Conservation (phyloP, 805 yeast species). For the Hanseniaspora jakobsenii region DNA sequence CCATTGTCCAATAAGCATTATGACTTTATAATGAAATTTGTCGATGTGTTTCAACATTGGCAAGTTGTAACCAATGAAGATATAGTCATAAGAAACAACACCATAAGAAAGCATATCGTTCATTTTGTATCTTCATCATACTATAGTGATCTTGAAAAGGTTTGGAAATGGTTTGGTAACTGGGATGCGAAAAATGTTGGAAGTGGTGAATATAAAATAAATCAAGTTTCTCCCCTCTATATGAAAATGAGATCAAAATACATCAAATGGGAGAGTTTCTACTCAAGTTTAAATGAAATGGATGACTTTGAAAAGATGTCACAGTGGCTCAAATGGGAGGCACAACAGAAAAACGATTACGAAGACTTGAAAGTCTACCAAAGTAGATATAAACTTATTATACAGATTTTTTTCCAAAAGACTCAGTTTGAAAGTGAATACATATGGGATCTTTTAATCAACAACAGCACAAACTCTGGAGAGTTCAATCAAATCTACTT, state of each 20-base stretch:
- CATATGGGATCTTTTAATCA: constrained; percentile 5
- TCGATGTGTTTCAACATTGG: constrained; percentile 13
- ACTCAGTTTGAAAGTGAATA: constrained; percentile 7
- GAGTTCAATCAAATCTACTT: constrained; percentile 9
- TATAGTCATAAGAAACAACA: constrained; percentile 10
- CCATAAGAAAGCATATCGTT: constrained; percentile 11
- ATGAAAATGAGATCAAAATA: constrained; percentile 15
- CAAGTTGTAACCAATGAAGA: constrained; percentile 11
- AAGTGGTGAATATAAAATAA: constrained; percentile 14
- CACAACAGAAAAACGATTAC: constrained; percentile 9
- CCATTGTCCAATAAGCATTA: constrained; percentile 6
- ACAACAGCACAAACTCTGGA: constrained; percentile 11
- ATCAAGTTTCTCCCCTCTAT: constrained; percentile 11
- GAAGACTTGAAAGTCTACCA: constrained; percentile 10
- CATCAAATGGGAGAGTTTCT: constrained; percentile 4
- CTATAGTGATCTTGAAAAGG: constrained; percentile 11
- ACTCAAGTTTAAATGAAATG: background rate
- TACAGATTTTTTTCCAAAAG: constrained; percentile 7
- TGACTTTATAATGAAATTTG: constrained; percentile 7
- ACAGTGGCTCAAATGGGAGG: constrained; percentile 8
- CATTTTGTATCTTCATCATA: constrained; percentile 8
- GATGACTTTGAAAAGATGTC: background rate
- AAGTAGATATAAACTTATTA: constrained; percentile 9
- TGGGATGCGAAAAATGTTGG: constrained; percentile 14
- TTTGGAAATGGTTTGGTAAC: constrained; percentile 14